These are phyloP conservation scores for Noccaea bulbosa DNA, from an alignment of 345 rosid species.

Conservation along the genomic window DNA sequence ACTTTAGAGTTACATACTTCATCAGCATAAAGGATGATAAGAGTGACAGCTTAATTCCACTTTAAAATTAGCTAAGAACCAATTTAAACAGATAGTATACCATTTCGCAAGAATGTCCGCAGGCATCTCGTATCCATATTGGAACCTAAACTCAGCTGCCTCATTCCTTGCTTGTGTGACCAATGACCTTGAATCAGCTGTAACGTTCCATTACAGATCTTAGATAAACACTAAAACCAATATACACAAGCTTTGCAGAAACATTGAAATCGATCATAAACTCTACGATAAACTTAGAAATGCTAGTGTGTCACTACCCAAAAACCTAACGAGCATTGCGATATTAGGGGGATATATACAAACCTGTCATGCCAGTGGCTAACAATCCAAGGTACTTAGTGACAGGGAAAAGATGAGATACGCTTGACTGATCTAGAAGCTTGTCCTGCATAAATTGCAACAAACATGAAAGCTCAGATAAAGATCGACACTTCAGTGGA, in stretches of 20 bases:
- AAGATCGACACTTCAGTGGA: neutral
- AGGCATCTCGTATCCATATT: constrained; percentile 98
- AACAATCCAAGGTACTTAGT: constrained; percentile 90
- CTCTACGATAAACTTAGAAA: neutral
- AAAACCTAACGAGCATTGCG: neutral
- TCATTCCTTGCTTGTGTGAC: constrained; percentile 98
- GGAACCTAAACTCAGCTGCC: constrained; percentile 96
- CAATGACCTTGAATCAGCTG: constrained; percentile 99
- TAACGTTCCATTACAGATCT: constrained; percentile 10
- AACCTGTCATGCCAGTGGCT: constrained; percentile 98
- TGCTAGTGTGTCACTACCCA: neutral
- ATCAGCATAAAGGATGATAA: neutral
- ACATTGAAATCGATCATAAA: neutral
- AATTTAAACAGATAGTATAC: constrained; percentile 30
- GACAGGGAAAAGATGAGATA: constrained; percentile 87
- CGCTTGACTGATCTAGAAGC: constrained; percentile 97
- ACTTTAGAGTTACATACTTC: neutral
- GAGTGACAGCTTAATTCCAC: neutral
- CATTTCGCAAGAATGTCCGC: constrained; percentile 86
- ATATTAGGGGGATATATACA: neutral
- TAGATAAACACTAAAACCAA: neutral
- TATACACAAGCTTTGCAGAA: neutral
- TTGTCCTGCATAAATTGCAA: constrained; percentile 67
- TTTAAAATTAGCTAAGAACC: neutral
- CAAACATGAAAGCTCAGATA: constrained; percentile 6